A percentile compares a stretch with the other conserved stretches of the same genome.
phyloP scores from a whole-genome alignment of 352 stramenopile genomes.

The Phytophthora hybrid region DNA sequence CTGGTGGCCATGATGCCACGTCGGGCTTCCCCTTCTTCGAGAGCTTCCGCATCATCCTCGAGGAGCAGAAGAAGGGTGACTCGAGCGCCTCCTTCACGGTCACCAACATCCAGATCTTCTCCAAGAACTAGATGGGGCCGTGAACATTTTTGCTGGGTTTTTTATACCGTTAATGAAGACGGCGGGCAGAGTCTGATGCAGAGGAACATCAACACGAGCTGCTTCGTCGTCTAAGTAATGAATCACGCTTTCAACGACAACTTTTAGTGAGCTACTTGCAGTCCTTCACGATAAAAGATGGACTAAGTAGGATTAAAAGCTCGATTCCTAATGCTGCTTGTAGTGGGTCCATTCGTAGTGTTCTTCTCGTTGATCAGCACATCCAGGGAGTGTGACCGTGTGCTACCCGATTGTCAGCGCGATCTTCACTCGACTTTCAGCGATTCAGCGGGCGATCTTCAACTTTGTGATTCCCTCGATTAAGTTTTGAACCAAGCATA shows the following conservation, averaged over 20 bases:
- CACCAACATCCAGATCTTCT: constrained; percentile 82
- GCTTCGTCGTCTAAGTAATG: not conserved
- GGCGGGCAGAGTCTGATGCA: not conserved
- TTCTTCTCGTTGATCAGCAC: no score
- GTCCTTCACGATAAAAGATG: no score
- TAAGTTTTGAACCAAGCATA: constrained; percentile 38
- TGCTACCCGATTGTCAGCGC: constrained; percentile 33
- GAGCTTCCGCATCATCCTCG: constrained; percentile 74
- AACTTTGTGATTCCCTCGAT: constrained; percentile 32
- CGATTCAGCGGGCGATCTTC: constrained; percentile 15
- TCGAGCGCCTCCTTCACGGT: constrained; percentile 74
- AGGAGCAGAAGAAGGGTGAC: constrained; percentile 83
- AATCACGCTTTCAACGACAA: not conserved
- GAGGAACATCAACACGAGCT: not conserved
- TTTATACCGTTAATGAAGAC: not conserved
- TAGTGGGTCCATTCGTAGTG: no score
- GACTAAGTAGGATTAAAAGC: no score
- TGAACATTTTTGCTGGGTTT: not conserved
- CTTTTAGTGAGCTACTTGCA: no score
- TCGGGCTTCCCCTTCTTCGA: constrained; percentile 85
- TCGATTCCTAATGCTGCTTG: no score
- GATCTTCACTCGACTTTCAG: constrained; percentile 11
- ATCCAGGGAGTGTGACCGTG: constrained; percentile 27
- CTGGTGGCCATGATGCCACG: constrained; percentile 64
- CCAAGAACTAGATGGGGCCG: constrained; percentile 52